phyloP scores from a whole-genome alignment of 2,329 filamentous ascomycete species.

The Phialemonium atrogriseum region DNA sequence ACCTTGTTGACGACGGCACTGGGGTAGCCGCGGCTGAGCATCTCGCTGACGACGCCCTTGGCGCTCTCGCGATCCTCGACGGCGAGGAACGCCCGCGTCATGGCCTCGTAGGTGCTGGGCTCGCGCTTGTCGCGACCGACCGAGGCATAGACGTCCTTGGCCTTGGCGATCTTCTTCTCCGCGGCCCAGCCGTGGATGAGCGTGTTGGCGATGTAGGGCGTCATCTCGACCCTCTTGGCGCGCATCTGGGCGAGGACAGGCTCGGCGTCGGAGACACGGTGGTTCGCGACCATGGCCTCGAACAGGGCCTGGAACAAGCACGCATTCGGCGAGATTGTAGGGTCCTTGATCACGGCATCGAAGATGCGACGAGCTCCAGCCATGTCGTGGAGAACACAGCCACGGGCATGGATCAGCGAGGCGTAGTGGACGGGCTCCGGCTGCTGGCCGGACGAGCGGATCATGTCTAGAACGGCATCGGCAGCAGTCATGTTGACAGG shows the following conservation, averaged over 20 bases:
- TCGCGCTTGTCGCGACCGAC: constrained; percentile 74
- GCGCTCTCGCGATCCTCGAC: constrained; percentile 73
- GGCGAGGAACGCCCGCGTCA: constrained; percentile 87
- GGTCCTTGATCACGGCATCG: constrained; percentile 65
- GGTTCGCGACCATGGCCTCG: constrained; percentile 94
- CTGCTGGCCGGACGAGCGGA: constrained; percentile 63
- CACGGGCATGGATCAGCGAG: constrained; percentile 89
- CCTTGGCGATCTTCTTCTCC: constrained; percentile 71
- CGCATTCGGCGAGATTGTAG: constrained; percentile 62
- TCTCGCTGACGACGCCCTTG: constrained; percentile 76
- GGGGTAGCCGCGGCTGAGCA: constrained; percentile 84
- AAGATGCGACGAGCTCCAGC: constrained; percentile 74
- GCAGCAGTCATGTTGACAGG: constrained; percentile 83
- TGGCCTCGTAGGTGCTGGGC: constrained; percentile 96
- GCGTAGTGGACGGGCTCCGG: constrained; percentile 95
- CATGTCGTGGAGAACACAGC: constrained; percentile 89
- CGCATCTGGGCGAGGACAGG: constrained; percentile 70
- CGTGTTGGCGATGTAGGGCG: constrained; percentile 96
- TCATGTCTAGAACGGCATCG: constrained; percentile 71
- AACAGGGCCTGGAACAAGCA: constrained; percentile 96
- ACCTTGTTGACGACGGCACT: constrained; percentile 90
- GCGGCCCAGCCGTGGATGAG: constrained; percentile 94
- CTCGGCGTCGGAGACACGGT: constrained; percentile 70
- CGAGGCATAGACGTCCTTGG: constrained; percentile 69
- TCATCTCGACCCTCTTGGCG: constrained; percentile 67